Base-by-base conservation (phyloP, 768 basidiomycete species). In the Pleurotus citrinopileatus region DNA sequence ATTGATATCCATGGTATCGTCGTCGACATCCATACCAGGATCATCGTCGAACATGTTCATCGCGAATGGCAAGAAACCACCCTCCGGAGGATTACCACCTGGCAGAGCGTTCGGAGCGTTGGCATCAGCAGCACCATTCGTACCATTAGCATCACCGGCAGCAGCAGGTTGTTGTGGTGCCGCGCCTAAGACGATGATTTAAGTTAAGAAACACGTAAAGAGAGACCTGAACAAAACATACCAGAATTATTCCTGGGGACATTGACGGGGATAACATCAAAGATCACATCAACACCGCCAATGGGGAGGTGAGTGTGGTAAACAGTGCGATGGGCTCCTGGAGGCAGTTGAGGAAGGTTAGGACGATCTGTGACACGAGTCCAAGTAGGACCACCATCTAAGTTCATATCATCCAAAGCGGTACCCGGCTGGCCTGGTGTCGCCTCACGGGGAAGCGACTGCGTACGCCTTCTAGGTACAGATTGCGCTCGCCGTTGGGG, bases 21-120 rank as follows among this genome's bases (percentile, higher is more conserved):
- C 9, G 23, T 29, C 26, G n/a, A 47, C 28, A 25, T 34, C 29
- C 32, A 37, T 8, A 34, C 6, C 48, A 10, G 10, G 8, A 19
- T 20, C 22, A 3, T 51, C 19, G 47, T 34, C 19, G 34, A 73
- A 66, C 62, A 76, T 68, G 52, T 76, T 73, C 25, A 75, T 57
- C n/a, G 74, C 74, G 47, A 76, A 68, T 17, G 73, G 73, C 22
- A 76, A 2, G 4, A 71, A 55, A 38, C 67, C 66, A 1, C 61
- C 47, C 51, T 53, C 67, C 57, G 23, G 10, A 38, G 23, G 40
- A 37, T 32, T 44, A 37, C n/a, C 38, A 6, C 19, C n/a, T n/a
- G n/a, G n/a, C n/a, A n/a, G n/a, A n/a, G n/a, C 15, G 6, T 40
- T 13, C 6, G 38, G 6, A 7, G 38, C 12, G 17, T 40, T 40